Conservation (phyloP, 1,284 basidiomycete genomes). For the Thecaphora thlaspeos region DNA sequence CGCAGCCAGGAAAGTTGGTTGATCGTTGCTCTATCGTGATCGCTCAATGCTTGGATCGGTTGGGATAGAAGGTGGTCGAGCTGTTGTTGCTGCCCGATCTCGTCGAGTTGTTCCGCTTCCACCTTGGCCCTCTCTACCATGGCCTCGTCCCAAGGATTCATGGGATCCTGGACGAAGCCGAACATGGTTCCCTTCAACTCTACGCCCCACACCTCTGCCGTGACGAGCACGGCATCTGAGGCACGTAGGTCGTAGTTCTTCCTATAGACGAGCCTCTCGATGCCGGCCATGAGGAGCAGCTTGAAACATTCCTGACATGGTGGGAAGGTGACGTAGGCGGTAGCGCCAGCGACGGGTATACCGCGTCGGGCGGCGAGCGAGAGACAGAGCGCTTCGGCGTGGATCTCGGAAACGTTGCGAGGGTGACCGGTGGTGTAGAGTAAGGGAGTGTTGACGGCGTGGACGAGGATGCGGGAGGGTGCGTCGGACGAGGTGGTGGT, state of each 20-base stretch:
- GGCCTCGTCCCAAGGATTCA: no score
- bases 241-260: not conserved
- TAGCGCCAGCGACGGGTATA: constrained; percentile 12
- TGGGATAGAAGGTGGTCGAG: no score
- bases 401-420: constrained; percentile 22
- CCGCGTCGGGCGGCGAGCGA: constrained; percentile 26
- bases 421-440: constrained; percentile 2
- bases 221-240: constrained; percentile 5
- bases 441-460: constrained; percentile 37
- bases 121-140: no score
- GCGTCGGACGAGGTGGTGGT: not conserved
- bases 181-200: no score
- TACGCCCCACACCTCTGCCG: constrained; percentile 2
- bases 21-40: no score
- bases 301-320: constrained; percentile 36
- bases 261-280: constrained; percentile 28
- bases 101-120: no score
- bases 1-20: no score
- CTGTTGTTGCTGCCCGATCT: no score
- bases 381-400: constrained; percentile 42
- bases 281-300: constrained; percentile 21
- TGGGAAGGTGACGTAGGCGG: constrained; percentile 45
- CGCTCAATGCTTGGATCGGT: no score
- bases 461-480: constrained; percentile 13
- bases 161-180: no score